These are phyloP conservation scores for Begonia peltatifolia DNA, from an alignment of 306 rosid genomes.

Conservation along the genomic window DNA sequence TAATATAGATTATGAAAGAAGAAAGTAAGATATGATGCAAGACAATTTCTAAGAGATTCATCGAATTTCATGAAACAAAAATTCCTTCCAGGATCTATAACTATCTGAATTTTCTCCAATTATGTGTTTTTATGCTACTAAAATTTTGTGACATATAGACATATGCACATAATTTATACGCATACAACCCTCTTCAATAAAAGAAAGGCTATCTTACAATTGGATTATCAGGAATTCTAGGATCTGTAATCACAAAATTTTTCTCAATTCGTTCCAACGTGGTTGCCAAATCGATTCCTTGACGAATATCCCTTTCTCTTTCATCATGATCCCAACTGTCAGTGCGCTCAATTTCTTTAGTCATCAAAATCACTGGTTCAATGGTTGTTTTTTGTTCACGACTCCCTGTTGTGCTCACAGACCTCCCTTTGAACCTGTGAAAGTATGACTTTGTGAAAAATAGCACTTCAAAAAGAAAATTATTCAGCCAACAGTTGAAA, in stretches of 20 bases:
- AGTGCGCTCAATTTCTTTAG: slow-evolving; percentile 30
- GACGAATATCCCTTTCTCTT: slow-evolving; percentile 75
- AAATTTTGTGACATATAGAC: too few relatives aligned
- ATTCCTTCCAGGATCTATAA: too few relatives aligned
- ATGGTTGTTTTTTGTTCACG: slow-evolving; percentile 28
- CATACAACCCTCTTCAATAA: neutral
- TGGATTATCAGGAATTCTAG: slow-evolving; percentile 94
- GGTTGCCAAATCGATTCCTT: slow-evolving; percentile 93
- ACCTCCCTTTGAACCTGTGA: slow-evolving; percentile 47
- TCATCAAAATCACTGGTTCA: slow-evolving; percentile 74
- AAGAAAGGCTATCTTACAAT: slow-evolving; percentile 43
- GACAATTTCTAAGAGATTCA: too few relatives aligned
- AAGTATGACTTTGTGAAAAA: slow-evolving; percentile 5
- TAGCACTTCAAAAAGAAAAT: slow-evolving; percentile 4
- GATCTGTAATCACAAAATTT: slow-evolving; percentile 93
- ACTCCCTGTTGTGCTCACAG: slow-evolving; percentile 36
- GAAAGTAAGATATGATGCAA: too few relatives aligned
- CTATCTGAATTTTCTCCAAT: too few relatives aligned
- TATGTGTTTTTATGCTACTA: too few relatives aligned
- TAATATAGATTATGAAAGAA: too few relatives aligned
- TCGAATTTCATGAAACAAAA: too few relatives aligned
- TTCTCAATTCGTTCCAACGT: slow-evolving; percentile 95
- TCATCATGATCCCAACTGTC: slow-evolving; percentile 42
- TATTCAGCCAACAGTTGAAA: too few relatives aligned
- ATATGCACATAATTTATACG: too few relatives aligned